Base-by-base conservation (phyloP, 495 filamentous ascomycete genomes). In the Penicillium pancosmium region DNA sequence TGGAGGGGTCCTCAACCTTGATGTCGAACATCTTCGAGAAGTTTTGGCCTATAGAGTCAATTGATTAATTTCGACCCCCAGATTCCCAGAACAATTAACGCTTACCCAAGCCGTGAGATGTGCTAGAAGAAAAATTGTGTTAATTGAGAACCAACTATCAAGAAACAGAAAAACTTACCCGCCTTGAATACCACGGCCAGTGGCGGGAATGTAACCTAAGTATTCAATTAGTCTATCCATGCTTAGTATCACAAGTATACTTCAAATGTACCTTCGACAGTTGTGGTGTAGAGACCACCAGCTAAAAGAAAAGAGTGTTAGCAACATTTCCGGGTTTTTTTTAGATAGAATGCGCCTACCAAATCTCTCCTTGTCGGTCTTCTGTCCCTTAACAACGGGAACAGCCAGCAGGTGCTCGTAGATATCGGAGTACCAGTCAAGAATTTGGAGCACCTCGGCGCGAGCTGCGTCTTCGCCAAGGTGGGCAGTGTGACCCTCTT, bases 21-120 rank as follows among this genome's bases (percentile, higher is more conserved):
- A 98, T 97, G 69, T 91, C 86, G 75, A 97, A 98, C 94, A 98
- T 98, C 75, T 91, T 96, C 71, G 87, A 90, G 82, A 98, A 97
- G 74, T 98, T 97, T 73, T 97, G 93, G 31, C 94, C 27, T 21
- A 38, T 52, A 38, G 35, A 52, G 16, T 36, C 50, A 49, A 27
- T 19, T 25, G 15, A 3, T 23, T 15, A 48, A 48, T n/a, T 48
- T 8, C 23, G 11, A 23, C 21, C 10, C 4, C 50, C 16, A 18
- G 18, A 23, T 36, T 34, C 2, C 55, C 51, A 47, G 13, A 38
- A 23, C 23, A 38, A 13, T 4, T 38, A 13, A 16, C 9, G n/a
- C 18, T 46, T 46, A 46, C 56, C 94, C 1, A 98, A 83, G 68
- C 91, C 93, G 72, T 98, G 94, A 54, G 88, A 92, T 18, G 95